Conservation (phyloP, 352 stramenopile species). For the Phytophthora quininea region DNA sequence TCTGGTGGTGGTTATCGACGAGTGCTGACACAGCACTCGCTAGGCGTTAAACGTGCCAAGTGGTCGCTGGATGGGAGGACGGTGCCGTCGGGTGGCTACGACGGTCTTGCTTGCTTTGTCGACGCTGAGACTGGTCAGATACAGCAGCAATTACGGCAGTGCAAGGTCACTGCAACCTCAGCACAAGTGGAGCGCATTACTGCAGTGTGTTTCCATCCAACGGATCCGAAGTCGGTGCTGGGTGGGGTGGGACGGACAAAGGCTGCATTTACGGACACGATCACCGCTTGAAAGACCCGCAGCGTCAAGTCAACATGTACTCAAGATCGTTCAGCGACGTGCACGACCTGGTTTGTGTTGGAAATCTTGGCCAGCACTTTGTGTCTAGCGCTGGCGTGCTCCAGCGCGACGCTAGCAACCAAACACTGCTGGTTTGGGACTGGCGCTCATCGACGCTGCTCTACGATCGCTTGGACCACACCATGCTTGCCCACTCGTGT, state of each 20-base stretch:
- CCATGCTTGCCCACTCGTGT: conserved; percentile 52
- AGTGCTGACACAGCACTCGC: conserved; percentile 32
- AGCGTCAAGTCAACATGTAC: conserved; percentile 13
- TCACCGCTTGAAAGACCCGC: conserved; percentile 28
- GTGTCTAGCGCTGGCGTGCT: conserved; percentile 55
- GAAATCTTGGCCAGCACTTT: conserved; percentile 32
- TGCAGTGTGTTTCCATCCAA: conserved; percentile 37
- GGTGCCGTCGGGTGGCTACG: conserved; percentile 52
- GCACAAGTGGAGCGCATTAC: conserved; percentile 33
- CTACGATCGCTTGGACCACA: conserved; percentile 51
- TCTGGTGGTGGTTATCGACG: conserved; percentile 3
- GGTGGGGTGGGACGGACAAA: conserved; percentile 39
- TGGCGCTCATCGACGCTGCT: conserved; percentile 48
- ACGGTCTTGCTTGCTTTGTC: conserved; percentile 31
- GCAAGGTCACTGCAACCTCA: conserved; percentile 3
- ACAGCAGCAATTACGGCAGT: conserved; percentile 10
- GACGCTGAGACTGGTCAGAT: conserved; percentile 43
- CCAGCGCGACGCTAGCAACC: conserved; percentile 55
- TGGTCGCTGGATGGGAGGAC: conserved; percentile 55
- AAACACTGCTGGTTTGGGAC: conserved; percentile 75
- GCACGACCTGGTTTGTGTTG: conserved; percentile 63
- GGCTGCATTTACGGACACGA: conserved; percentile 48
- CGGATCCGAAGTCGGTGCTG: conserved; percentile 37
- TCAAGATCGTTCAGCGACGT: conserved; percentile 49
- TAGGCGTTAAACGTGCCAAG: conserved; percentile 57